Evolutionary conservation across 139 green algal genomes (phyloP).

Genomic region (Chlamydomonas sp.): DNA sequence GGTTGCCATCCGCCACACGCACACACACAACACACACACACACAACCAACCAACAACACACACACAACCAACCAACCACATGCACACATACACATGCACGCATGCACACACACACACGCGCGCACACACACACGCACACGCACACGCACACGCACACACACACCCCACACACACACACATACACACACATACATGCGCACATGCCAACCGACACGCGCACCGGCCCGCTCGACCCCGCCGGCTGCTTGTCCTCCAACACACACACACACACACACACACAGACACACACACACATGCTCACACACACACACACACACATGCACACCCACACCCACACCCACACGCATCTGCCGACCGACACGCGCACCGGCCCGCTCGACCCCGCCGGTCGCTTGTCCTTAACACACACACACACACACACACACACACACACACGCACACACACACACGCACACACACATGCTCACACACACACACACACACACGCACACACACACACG

Average conservation of each 20-base stretch:
- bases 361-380: too few species aligned
- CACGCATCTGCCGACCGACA: too few species aligned
- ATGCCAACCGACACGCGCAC: conserved; percentile 7
- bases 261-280: conserved; percentile 54
- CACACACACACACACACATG: too few species aligned
- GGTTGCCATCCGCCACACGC: neutral
- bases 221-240: conserved; percentile 27
- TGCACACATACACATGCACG: neutral
- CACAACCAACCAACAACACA: neutral
- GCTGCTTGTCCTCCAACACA: conserved; percentile 47
- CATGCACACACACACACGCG: too few species aligned
- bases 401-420: too few species aligned
- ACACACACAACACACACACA: too few species aligned
- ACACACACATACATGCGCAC: neutral
- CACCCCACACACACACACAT: neutral
- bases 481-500: neutral
- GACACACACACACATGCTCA: conserved; percentile 3
- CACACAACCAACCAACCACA: neutral
- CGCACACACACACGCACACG: neutral
- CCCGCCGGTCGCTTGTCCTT: too few species aligned
- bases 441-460: too few species aligned
- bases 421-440: too few species aligned
- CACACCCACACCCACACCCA: neutral
- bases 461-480: neutral
- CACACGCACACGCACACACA: neutral